These are phyloP conservation scores for Calonectria fujianensis DNA, from an alignment of 2,329 filamentous ascomycete genomes.

Conservation along the genomic window DNA sequence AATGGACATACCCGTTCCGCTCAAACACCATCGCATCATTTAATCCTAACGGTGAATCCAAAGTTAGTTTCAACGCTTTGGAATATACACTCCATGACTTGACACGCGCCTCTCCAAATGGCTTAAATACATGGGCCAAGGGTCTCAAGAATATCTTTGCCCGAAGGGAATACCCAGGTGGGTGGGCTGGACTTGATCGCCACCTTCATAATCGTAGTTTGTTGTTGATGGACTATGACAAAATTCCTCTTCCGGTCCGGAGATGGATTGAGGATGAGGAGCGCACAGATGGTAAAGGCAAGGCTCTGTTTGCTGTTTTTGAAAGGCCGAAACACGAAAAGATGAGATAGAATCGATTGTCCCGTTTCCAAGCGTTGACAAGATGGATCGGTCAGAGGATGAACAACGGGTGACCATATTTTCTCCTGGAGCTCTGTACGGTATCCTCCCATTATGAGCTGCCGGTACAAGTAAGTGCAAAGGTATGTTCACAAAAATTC, in stretches of 20 bases:
- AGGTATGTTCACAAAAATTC: slow-evolving; percentile 56
- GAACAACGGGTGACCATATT: slow-evolving; percentile 67
- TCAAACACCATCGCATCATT: slow-evolving; percentile 56
- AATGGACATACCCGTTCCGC: slow-evolving; percentile 65
- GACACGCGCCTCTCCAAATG: slow-evolving; percentile 59
- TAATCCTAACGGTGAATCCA: slow-evolving; percentile 59
- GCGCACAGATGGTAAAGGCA: slow-evolving; percentile 57
- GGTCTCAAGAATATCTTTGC: slow-evolving; percentile 65
- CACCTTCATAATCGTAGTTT: slow-evolving; percentile 70
- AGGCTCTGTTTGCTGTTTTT: slow-evolving; percentile 65
- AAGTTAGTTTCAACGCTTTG: slow-evolving; percentile 60
- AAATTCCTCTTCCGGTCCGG: slow-evolving; percentile 65
- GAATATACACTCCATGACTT: slow-evolving; percentile 68
- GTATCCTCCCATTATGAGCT: slow-evolving; percentile 70
- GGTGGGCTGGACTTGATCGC: slow-evolving; percentile 71
- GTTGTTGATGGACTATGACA: slow-evolving; percentile 67
- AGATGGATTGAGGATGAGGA: slow-evolving; percentile 70
- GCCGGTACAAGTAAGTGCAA: slow-evolving; percentile 65
- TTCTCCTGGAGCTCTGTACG: slow-evolving; percentile 71
- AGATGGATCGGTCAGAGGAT: slow-evolving; percentile 57
- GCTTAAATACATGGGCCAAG: slow-evolving; percentile 62
- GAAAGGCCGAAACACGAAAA: slow-evolving; percentile 61
- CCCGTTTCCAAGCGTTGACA: slow-evolving; percentile 52
- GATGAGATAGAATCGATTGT: slow-evolving; percentile 63
- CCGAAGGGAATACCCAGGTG: slow-evolving; percentile 68